Base-by-base conservation (phyloP, 306 rosid species). In the Echinosophora koreensis region DNA sequence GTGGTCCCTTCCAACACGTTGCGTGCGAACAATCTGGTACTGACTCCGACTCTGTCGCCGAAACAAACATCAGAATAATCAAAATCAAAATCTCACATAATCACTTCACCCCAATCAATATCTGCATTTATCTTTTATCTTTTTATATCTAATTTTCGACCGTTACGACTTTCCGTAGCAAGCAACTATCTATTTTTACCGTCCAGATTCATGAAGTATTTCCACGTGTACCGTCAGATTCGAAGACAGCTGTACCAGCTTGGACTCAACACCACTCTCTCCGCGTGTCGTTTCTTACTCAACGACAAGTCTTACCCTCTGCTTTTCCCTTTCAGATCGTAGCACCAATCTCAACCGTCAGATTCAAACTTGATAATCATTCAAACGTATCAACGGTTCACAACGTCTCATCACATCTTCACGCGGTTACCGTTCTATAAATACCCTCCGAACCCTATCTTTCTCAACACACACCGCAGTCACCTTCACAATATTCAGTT, bases 91-190 rank as follows among this genome's bases (percentile, higher is more conserved):
- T 1, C 9, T 16, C 50, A 44, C 50, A 14, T 54, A n/a, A 50
- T 54, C 27, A 27, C 28, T 18, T 68, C 46, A 27, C 73, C 58
- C 14, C 14, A 11, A 37, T 15, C 32, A 5, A 16, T 2, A 1
- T 38, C 54, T 30, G 13, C 12, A 16, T 16, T 8, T 3, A 8
- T 28, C 34, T 18, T n/a, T n/a, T n/a, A n/a, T n/a, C n/a, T n/a
- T n/a, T n/a, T 60, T 7, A 7, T 34, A 32, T 28, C 11, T 13
- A 4, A 9, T 59, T 67, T 68, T 47, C 59, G 86, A 81, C 88
- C 84, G 88, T 85, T 82, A 60, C 63, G 46, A 78, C 83, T 84
- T 84, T 73, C 17, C 66, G 28, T 41, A 60, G 35, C 3, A 1
- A 50, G 14, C 9, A 39, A 7, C 49, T 66, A 69, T 77, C 74